Evolutionary conservation across 352 stramenopile species (phyloP).

Genomic region (Globisporangium cylindrosporum): DNA sequence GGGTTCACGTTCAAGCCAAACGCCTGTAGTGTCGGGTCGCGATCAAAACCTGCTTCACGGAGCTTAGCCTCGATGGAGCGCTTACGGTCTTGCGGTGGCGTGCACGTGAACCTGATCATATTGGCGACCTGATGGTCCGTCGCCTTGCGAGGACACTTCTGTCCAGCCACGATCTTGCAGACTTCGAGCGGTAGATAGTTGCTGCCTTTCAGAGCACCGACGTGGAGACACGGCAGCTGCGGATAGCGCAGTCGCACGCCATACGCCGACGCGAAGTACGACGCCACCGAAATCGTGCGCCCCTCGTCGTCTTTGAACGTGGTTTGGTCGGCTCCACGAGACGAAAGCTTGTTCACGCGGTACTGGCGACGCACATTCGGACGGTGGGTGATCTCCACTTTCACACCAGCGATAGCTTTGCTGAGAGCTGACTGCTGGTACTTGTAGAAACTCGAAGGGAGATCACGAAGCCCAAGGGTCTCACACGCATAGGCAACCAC

Average conservation of each 20-base stretch:
- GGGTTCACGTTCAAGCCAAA: slow-evolving; percentile 58
- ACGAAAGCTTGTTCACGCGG: slow-evolving; percentile 64
- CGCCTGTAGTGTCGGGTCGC: slow-evolving; percentile 44
- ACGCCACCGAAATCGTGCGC: slow-evolving; percentile 37
- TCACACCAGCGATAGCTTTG: slow-evolving; percentile 63
- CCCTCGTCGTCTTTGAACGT: slow-evolving; percentile 63
- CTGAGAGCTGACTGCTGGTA: slow-evolving; percentile 44
- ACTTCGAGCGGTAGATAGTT: slow-evolving; percentile 86
- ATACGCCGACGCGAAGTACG: slow-evolving; percentile 63
- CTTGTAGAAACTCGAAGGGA: slow-evolving; percentile 33
- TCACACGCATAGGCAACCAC: slow-evolving; percentile 50
- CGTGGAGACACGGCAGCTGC: slow-evolving; percentile 72
- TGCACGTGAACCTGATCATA: slow-evolving; percentile 76
- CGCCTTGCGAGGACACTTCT: slow-evolving; percentile 74
- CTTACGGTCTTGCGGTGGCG: slow-evolving; percentile 53
- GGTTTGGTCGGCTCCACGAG: slow-evolving; percentile 36
- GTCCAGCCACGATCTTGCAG: slow-evolving; percentile 62
- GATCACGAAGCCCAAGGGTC: slow-evolving; percentile 22
- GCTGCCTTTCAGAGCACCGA: slow-evolving; percentile 67
- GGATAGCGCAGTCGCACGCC: slow-evolving; percentile 61
- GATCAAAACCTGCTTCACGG: slow-evolving; percentile 48
- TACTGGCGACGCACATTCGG: slow-evolving; percentile 52
- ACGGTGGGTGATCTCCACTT: slow-evolving; percentile 64
- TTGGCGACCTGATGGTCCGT: slow-evolving; percentile 80
- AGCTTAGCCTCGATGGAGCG: slow-evolving; percentile 59